A percentile compares a stretch with the other conserved stretches of the same genome.
These are phyloP conservation scores for Endoconidiophora polonica DNA, from an alignment of 2,329 filamentous ascomycete genomes.

Conservation along the genomic window DNA sequence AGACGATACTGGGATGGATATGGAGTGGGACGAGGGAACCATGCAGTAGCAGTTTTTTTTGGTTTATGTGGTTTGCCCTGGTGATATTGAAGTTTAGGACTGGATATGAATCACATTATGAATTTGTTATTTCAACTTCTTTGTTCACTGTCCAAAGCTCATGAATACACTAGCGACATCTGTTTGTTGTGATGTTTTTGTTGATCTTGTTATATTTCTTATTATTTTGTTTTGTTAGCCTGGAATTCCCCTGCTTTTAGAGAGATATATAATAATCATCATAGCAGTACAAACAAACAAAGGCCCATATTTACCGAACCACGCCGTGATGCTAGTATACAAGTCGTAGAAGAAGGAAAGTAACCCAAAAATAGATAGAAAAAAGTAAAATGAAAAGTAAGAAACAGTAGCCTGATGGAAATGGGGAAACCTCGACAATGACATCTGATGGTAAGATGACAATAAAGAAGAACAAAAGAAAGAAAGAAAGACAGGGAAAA, in stretches of 20 bases:
- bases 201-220: too few species aligned
- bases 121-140: not conserved
- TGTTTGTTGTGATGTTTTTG: too few species aligned
- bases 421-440: not conserved
- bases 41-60: constrained; percentile 1
- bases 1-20: constrained; percentile 6
- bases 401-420: not conserved
- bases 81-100: too few species aligned
- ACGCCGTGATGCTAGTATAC: constrained; percentile 9
- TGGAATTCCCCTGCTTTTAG: too few species aligned
- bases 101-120: too few species aligned
- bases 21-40: constrained; percentile 11
- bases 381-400: not conserved
- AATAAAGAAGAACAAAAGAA: not conserved
- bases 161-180: not conserved
- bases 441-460: not conserved
- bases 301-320: not conserved
- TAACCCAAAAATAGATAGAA: not conserved
- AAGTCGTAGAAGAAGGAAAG: not conserved
- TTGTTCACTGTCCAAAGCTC: not conserved
- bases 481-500: too few species aligned
- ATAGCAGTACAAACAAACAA: not conserved
- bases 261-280: too few species aligned
- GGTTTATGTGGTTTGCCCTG: too few species aligned
- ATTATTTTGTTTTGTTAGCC: too few species aligned